Base-by-base conservation (phyloP, 805 yeast genomes). In the Ogataea paradorogensis region DNA sequence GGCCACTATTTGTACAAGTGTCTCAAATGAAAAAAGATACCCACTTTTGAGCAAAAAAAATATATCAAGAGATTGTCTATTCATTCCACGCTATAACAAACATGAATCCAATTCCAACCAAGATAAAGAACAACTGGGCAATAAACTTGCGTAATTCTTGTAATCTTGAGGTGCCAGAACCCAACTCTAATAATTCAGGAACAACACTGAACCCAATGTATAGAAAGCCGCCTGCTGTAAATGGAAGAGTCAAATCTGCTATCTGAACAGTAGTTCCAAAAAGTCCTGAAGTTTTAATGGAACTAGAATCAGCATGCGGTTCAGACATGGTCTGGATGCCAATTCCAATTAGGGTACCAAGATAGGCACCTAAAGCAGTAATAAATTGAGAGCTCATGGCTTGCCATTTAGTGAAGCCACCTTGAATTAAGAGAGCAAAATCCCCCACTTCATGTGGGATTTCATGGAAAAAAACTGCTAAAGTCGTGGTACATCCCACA, bases 361-460 rank as follows among this genome's bases (percentile, higher is more conserved):
- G 32, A 35, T 72, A 72, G 0, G 86, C 82, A 24, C 88, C 87
- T 15, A 71, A 42, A 1, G 84, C 81, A 3, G 89, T 81, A 24
- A 81, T 51, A 38, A 81, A 69, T 60, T 84, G 90, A 0, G 85
- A 78, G 38, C 69, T 70, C 71, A 82, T 69, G 2, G 87, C 88
- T 46, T 78, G 78, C 59, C 76, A 62, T 59, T 78, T 78, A 15
- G 84, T 68, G 48, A 80, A 74, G 0, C 91, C 91, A 15, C 82
- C 81, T 52, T 80, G 78, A 46, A 81, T 73, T 44, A 84, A 64
- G 18, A 84, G 64, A 0, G 89, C 90, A 62, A 80, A 84, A 55
- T 84, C 93, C 33, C 91, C 90, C 45, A 84, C 74, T 55, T 83
- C 88, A 56, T 84, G 93, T 5, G 93, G 93, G 34, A 84, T 74